Evolutionary conservation across 768 basidiomycete species (phyloP), one percentile per base, ranked within the genome.

Genomic region (Mrakia hoshinonis): DNA sequence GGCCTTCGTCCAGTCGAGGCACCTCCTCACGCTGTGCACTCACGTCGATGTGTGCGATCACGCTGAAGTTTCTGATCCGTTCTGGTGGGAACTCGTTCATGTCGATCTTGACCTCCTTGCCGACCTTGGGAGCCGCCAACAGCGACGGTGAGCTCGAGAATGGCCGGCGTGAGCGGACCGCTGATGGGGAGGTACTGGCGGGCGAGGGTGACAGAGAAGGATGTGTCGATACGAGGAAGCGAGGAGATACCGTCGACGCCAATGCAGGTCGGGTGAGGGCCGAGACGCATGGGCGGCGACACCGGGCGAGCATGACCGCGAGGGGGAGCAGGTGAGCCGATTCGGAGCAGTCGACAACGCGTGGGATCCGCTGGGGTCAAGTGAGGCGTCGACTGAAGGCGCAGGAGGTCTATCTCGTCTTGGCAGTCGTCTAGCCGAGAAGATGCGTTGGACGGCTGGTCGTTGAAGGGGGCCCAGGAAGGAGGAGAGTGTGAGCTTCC

Each of bases 21-120:
- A 13, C 43, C 12, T 24, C 24, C 43, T 29, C 10, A 15, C 24
- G 7, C 43, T 29, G n/a, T n/a, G 13, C 22, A 72, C 67, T 18
- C 38, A 74, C 76, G 87, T 92, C 92, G 75, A 96, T 96, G 79
- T 97, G 94, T 1, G 93, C 93, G 77, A 97, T 95, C 75, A 97
- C 92, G 12, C 92, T 94, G 79, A 97, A 92, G 79, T 97, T 97
- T 67, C 81, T 75, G 67, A 81, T 79, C 24, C 76, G 70, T n/a
- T 80, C 80, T n/a, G 79, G 78, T 3, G 79, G 78, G 54, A 79
- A 81, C 9, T 77, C 75, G n/a, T 72, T 73, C 78, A 80, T 78
- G 47, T 78, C 74, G 54, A 78, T 36, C 22, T n/a, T 62, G 58
- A 61, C 36, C 58, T 61, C 58, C 20, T 38, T 38, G 58, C 34